Evolutionary conservation across 2,329 filamentous ascomycete species (phyloP).

Genomic region (Trichophyton benhamiae): DNA sequence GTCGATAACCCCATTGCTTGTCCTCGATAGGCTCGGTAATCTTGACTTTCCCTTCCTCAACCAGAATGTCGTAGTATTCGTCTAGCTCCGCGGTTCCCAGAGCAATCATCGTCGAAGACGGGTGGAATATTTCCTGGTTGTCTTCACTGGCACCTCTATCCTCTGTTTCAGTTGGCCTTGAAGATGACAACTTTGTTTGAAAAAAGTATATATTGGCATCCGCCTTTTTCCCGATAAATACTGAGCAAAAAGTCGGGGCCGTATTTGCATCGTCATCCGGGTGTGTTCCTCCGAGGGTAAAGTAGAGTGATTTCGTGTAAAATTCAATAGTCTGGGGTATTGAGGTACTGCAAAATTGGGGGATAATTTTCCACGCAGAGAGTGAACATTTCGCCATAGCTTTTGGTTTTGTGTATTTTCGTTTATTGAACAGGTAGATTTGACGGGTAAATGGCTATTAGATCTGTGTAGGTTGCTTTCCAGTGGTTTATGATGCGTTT

Average conservation of each 20-base stretch:
- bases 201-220: conserved; percentile 17
- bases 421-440: background rate
- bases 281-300: conserved; percentile 14
- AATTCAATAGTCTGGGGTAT: conserved; percentile 13
- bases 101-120: conserved; percentile 13
- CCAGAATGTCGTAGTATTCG: conserved; percentile 12
- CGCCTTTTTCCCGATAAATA: conserved; percentile 14
- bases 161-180: background rate
- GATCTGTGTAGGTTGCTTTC: background rate
- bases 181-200: background rate
- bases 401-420: background rate
- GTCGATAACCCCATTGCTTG: conserved; percentile 13
- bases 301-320: conserved; percentile 15
- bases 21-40: conserved; percentile 11
- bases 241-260: conserved; percentile 15
- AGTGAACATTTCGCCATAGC: conserved; percentile 2
- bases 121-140: conserved; percentile 7
- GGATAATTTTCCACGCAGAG: conserved; percentile 16
- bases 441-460: background rate
- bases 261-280: conserved; percentile 9
- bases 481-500: background rate
- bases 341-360: conserved; percentile 13
- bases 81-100: conserved; percentile 14
- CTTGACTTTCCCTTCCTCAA: conserved; percentile 8
- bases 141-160: background rate